These are phyloP conservation scores for Casuarina glauca DNA, from an alignment of 306 rosid genomes.

Conservation along the genomic window DNA sequence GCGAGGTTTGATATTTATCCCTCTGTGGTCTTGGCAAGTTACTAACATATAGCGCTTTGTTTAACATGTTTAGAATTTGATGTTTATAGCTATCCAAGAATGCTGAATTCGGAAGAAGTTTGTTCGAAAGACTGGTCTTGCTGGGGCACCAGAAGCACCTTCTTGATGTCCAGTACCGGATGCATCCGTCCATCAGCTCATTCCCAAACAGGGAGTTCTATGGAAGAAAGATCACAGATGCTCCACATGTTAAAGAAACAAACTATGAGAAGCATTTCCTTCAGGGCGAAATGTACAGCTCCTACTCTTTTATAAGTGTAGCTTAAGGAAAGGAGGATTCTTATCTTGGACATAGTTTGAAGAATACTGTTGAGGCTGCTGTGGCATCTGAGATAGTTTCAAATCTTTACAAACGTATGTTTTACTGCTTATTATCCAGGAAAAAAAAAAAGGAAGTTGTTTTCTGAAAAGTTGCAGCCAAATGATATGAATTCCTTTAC, in stretches of 20 bases:
- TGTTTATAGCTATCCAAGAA: conserved; percentile 27
- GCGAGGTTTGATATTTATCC: conserved; percentile 44
- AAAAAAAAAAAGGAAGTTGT: neutral
- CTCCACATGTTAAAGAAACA: conserved; percentile 17
- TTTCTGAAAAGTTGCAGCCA: neutral
- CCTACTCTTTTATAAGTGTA: conserved; percentile 40
- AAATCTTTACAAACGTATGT: conserved; percentile 46
- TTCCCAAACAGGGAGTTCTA: conserved; percentile 44
- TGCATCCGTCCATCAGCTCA: conserved; percentile 51
- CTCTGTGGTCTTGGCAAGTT: neutral
- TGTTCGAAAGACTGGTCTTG: conserved; percentile 42
- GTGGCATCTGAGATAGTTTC: conserved; percentile 41
- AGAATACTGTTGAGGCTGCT: conserved; percentile 53
- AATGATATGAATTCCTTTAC: neutral
- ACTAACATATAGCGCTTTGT: neutral
- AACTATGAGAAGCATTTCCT: conserved; percentile 25
- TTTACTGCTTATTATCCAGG: neutral
- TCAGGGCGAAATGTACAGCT: conserved; percentile 26
- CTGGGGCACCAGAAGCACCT: conserved; percentile 33
- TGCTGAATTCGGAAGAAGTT: conserved; percentile 50
- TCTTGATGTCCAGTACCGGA: conserved; percentile 45
- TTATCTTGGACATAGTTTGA: conserved; percentile 22
- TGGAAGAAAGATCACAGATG: conserved; percentile 31
- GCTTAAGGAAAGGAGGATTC: conserved; percentile 41
- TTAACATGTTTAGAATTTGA: neutral